A percentile compares a stretch with the other conserved stretches of the same genome.
These are phyloP conservation scores for Penicillium polonicum DNA, from an alignment of 2,329 filamentous ascomycete species.

Conservation along the genomic window DNA sequence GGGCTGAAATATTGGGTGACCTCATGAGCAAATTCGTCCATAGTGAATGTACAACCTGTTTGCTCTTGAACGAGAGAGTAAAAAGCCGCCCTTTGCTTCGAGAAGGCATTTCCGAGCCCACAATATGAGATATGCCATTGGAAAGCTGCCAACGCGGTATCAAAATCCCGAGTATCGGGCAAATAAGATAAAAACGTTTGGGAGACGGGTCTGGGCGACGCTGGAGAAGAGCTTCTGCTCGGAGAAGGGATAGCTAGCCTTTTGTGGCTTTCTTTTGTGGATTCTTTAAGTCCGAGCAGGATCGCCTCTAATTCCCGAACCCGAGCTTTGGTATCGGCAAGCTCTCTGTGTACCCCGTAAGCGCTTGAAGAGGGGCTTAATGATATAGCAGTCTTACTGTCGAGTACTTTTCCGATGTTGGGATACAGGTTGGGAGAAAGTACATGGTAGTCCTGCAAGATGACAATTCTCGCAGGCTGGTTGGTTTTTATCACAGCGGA, in stretches of 20 bases:
- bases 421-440: constrained; percentile 16
- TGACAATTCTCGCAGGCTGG: constrained; percentile 28
- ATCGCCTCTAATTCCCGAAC: constrained; percentile 21
- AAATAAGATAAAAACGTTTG: constrained; percentile 9
- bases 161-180: constrained; percentile 20
- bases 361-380: background rate
- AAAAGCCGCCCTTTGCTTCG: constrained; percentile 17
- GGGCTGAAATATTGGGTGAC: constrained; percentile 14
- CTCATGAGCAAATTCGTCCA: constrained; percentile 22
- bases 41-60: constrained; percentile 18
- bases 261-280: background rate
- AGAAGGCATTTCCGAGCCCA: constrained; percentile 18
- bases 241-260: constrained; percentile 1
- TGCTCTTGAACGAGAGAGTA: constrained; percentile 17
- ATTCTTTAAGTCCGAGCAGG: constrained; percentile 7
- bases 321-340: constrained; percentile 21
- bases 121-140: constrained; percentile 24
- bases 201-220: background rate
- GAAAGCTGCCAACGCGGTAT: constrained; percentile 20
- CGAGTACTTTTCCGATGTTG: constrained; percentile 19
- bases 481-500: constrained; percentile 26
- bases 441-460: constrained; percentile 21
- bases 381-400: constrained; percentile 16
- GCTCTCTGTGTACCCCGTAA: constrained; percentile 17
- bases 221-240: constrained; percentile 8